Evolutionary conservation across 371 early-diverging fungal species (phyloP).

Genomic region (Coemansia sp.): DNA sequence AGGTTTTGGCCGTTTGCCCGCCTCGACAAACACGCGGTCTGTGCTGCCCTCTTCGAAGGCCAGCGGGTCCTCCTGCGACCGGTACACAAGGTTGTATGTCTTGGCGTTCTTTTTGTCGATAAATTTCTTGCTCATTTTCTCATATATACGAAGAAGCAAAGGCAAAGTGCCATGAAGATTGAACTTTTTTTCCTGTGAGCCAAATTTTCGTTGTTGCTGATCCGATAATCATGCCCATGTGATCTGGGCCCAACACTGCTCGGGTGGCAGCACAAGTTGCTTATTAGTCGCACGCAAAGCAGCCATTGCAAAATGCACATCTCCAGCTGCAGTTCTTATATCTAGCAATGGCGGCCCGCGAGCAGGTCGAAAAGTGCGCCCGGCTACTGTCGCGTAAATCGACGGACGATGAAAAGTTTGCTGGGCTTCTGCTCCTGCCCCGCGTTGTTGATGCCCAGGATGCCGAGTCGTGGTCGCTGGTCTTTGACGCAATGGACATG

Average conservation of each 20-base stretch:
- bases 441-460: slow-evolving; percentile 37
- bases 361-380: slow-evolving; percentile 36
- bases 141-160: background rate
- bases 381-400: slow-evolving; percentile 35
- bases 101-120: slow-evolving; percentile 83
- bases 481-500: slow-evolving; percentile 35
- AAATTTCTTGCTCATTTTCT: slow-evolving; percentile 75
- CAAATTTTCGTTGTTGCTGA: background rate
- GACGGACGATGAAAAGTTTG: slow-evolving; percentile 50
- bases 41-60: slow-evolving; percentile 79
- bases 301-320: background rate
- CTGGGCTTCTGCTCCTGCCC: slow-evolving; percentile 45
- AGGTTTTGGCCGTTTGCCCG: slow-evolving; percentile 27
- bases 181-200: background rate
- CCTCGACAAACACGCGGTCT: slow-evolving; percentile 78
- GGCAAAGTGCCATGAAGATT: background rate
- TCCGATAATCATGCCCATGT: background rate
- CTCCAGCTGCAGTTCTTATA: background rate
- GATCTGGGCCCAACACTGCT: background rate
- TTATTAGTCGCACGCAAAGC: too few species aligned
- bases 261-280: too few species aligned
- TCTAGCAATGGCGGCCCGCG: background rate
- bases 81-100: slow-evolving; percentile 87
- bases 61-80: slow-evolving; percentile 94
- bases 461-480: slow-evolving; percentile 9